Base-by-base conservation (phyloP, 163 green algal species). In the Volvox carteri region DNA sequence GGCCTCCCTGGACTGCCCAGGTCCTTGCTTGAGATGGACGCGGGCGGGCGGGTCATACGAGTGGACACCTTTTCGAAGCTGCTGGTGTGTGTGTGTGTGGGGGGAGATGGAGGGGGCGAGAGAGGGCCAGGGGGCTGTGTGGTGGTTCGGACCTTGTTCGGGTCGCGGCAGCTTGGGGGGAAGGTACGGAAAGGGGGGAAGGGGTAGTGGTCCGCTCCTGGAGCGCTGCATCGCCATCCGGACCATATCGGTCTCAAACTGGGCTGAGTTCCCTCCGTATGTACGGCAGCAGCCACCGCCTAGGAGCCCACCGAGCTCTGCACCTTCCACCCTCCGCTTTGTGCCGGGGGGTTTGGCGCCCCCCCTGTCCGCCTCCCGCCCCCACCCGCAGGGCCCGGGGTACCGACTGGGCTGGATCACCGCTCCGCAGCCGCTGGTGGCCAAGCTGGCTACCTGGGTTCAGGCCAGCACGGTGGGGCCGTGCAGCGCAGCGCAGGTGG, bases 31-130 rank as follows among this genome's bases (percentile, higher is more conserved):
- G 94, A 92, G 68, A 56, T 98, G 28, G 95, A 97, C 73, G 35
- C 3, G 30, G 93, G 96, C 39, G 92, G 90, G 12, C 94, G 95
- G 11, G 90, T 97, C 2, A 84, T 95, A 16, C 90, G 96, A 16
- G 62, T 98, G 6, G 96, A 98, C 91, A 96, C 93, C 18, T 96
- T 98, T 77, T 80, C 95, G 28, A 98, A 98, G 92, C 92, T 97
- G 54, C 81, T 98, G 77, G 90, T 87, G 67, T 7, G 79, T 28
- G n/a, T 23, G 28, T 30, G 60, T 23, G 60, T 72, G 60, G 60
- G 18, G 23, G 54, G 54, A 23, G 54, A 11, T 65, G 7, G 54
- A 23, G 54, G 54, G n/a, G 50, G 50, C 50, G 50, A 58, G 50
- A 58, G 16, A 58, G n/a, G n/a, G n/a, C n/a, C n/a, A n/a, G n/a